These are phyloP conservation scores for Colletotrichum musae DNA, from an alignment of 2,329 filamentous ascomycete species.

Conservation along the genomic window DNA sequence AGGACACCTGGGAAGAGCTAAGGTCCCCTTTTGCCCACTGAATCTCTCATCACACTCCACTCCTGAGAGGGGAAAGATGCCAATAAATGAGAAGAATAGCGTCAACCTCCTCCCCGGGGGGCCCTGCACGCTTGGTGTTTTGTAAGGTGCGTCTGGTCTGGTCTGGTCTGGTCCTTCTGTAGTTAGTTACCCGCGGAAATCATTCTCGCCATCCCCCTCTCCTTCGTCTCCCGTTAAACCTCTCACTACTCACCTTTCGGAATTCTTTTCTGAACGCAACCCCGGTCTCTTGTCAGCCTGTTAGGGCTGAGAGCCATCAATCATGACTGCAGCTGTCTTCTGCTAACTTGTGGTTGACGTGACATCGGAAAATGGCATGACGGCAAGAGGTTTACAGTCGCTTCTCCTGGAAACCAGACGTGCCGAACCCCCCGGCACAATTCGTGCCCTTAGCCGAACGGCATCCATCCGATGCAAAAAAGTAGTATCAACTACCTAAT, in stretches of 20 bases:
- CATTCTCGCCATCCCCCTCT: not conserved
- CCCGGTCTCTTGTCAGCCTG: conserved; percentile 24
- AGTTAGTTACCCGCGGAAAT: no score
- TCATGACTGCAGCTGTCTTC: conserved; percentile 35
- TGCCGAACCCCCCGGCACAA: not conserved
- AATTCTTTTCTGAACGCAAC: not conserved
- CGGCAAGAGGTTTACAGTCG: conserved; percentile 17
- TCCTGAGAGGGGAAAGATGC: conserved; percentile 4
- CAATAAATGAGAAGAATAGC: conserved; percentile 2
- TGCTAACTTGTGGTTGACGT: conserved; percentile 16
- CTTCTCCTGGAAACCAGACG: no score
- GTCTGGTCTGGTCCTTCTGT: no score
- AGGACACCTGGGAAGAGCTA: no score
- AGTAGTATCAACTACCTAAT: not conserved
- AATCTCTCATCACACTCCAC: conserved; percentile 28
- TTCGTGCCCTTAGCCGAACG: not conserved
- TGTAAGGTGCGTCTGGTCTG: no score
- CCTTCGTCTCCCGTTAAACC: conserved; percentile 9
- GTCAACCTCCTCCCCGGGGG: not conserved
- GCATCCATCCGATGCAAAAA: not conserved
- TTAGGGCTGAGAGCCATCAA: conserved; percentile 27
- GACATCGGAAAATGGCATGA: conserved; percentile 18
- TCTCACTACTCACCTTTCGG: conserved; percentile 6
- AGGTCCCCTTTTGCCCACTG: not conserved
- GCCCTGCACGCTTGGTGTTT: no score